Conservation (phyloP, 139 green algal genomes). For the Yamagishiella unicocca region DNA sequence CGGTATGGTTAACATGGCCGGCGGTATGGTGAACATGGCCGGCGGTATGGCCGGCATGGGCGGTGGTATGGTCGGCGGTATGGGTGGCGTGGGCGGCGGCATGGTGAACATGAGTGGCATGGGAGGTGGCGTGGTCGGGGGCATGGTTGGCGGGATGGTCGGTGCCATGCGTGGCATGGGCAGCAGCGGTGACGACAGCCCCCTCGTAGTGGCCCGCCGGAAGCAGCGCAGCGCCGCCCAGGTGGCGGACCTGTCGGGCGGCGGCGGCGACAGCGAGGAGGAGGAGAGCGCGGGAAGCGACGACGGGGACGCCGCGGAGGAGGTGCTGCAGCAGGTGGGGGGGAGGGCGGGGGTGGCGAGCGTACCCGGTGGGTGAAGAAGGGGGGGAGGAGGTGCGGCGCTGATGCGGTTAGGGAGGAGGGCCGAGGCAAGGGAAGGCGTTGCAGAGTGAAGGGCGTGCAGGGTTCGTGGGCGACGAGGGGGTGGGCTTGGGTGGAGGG, state of each 20-base stretch:
- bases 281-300: background rate
- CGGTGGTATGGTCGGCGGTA: background rate
- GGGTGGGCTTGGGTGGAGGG: too few species aligned
- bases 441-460: too few species aligned
- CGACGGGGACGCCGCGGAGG: constrained; percentile 16
- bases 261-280: constrained; percentile 3
- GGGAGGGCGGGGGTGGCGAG: background rate
- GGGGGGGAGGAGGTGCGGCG: background rate
- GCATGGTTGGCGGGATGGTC: background rate
- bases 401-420: too few species aligned
- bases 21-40: background rate
- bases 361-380: background rate
- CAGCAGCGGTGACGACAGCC: background rate
- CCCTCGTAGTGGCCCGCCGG: background rate
- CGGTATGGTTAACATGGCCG: background rate
- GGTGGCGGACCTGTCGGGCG: background rate
- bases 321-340: constrained; percentile 32
- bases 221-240: background rate
- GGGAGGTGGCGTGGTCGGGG: background rate
- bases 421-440: too few species aligned
- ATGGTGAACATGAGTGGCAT: too few species aligned
- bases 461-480: too few species aligned
- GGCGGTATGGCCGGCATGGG: background rate
- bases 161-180: background rate
- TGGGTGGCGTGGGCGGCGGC: background rate